Evolutionary conservation across 441 rosid genomes (phyloP).

Genomic region (Gossypium trilobum): DNA sequence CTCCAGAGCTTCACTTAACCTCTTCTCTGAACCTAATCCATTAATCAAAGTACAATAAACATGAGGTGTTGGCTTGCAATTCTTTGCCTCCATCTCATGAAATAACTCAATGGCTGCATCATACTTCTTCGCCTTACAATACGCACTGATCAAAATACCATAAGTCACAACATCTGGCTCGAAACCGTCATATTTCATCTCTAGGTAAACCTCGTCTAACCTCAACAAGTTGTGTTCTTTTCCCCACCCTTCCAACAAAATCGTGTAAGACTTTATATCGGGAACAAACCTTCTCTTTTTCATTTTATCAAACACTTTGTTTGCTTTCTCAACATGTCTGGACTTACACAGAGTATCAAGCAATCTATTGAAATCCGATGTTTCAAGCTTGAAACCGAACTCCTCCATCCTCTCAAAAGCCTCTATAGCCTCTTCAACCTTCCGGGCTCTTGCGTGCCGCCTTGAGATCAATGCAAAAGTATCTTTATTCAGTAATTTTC

Average conservation of each 20-base stretch:
- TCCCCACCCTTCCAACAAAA: slow-evolving; percentile 85
- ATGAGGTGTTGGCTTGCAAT: slow-evolving; percentile 58
- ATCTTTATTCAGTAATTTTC: slow-evolving; percentile 45
- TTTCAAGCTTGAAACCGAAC: slow-evolving; percentile 50
- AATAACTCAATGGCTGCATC: slow-evolving; percentile 46
- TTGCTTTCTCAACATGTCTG: slow-evolving; percentile 55
- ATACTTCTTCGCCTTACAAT: slow-evolving; percentile 52
- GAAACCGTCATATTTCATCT: slow-evolving; percentile 71
- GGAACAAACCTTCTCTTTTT: slow-evolving; percentile 48
- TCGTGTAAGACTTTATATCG: slow-evolving; percentile 60
- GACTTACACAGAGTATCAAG: slow-evolving; percentile 58
- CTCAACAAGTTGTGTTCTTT: slow-evolving; percentile 49
- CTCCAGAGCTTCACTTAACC: slow-evolving; percentile 47
- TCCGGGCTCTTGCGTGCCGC: slow-evolving; percentile 61
- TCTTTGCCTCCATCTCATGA: slow-evolving; percentile 50
- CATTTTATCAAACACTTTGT: slow-evolving; percentile 74
- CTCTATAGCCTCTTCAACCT: slow-evolving; percentile 53
- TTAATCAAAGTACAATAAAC: slow-evolving; percentile 66
- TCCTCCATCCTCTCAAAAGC: slow-evolving; percentile 65
- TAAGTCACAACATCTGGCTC: slow-evolving; percentile 69
- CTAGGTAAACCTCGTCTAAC: slow-evolving; percentile 50
- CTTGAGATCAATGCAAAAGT: slow-evolving; percentile 65
- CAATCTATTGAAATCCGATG: slow-evolving; percentile 54
- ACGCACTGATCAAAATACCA: slow-evolving; percentile 60
- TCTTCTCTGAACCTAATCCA: slow-evolving; percentile 61